Evolutionary conservation across 352 stramenopile genomes (phyloP).

Genomic region (Globisporangium lucens): DNA sequence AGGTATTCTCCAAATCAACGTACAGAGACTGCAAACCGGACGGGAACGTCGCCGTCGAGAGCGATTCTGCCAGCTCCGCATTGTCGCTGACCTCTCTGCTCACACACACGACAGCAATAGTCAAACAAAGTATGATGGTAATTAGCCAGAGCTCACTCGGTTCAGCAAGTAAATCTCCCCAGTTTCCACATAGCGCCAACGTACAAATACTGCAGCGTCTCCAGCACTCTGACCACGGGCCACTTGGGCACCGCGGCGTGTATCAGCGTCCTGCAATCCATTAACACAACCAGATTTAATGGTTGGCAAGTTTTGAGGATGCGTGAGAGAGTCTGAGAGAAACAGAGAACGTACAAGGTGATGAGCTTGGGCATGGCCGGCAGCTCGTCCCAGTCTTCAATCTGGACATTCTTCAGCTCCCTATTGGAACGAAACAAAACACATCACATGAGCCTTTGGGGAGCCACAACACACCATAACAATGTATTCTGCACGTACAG

Average conservation of each 20-base stretch:
- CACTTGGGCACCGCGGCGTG: slow-evolving; percentile 1
- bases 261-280: neutral
- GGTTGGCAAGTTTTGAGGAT: neutral
- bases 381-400: slow-evolving; percentile 14
- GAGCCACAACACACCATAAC: neutral
- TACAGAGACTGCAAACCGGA: slow-evolving; percentile 7
- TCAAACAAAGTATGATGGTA: neutral
- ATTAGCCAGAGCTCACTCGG: neutral
- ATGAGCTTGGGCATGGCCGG: slow-evolving; percentile 7
- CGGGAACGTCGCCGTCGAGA: neutral
- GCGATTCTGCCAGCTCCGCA: neutral
- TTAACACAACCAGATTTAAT: neutral
- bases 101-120: neutral
- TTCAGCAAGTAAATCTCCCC: neutral
- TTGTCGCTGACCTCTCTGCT: slow-evolving; percentile 7
- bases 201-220: slow-evolving; percentile 2
- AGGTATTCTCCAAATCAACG: neutral
- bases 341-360: slow-evolving; percentile 3
- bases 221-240: neutral
- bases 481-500: neutral
- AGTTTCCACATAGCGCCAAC: neutral
- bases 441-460: neutral
- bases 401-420: neutral
- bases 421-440: neutral
- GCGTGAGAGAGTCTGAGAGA: neutral